Base-by-base conservation (phyloP, 371 early-diverging fungal genomes). In the Rhizopus sp. region DNA sequence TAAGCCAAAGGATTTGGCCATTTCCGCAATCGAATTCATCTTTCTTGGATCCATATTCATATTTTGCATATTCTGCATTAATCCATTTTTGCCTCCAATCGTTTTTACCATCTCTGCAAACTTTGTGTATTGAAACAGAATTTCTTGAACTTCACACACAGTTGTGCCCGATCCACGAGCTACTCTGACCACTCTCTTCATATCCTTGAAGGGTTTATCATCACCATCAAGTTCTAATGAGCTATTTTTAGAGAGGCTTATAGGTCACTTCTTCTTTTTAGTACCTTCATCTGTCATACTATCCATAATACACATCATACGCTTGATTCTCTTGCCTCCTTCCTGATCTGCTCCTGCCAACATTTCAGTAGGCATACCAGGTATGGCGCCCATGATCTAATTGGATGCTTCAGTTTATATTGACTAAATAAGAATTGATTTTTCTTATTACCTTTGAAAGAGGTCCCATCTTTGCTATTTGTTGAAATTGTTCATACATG, bases 291-390 rank as follows among this genome's bases (percentile, higher is more conserved):
- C 93, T 4, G 90, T 96, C 97, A 99, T 96, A 63, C 94, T 93
- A 71, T 99, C 99, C 86, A 99, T 93, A 65, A 99, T 92, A 66
- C 91, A 91, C 85, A 96, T 92, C 81, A 97, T 91, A 37, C 87
- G 82, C 70, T 91, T 93, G 62, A 96, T 78, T 23, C 86, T 81
- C 33, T 84, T 88, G 31, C 86, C 80, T 42, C 96, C 92, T 55
- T 92, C 89, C 52, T 90, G 84, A 55, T 91, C 90, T 2, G 84
- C 72, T 12, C 88, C 87, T 51, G 90, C 79, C 63, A 97, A 68
- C 75, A 96, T 81, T 48, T 96, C 92, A 16, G 86, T 84, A 15
- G 94, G 89, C 80, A 95, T 87, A 17, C 99, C 99, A 9, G 99
- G 99, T 75, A 99, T 90, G 94, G 96, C 95, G 45, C 95, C 93